Conservation (phyloP, 805 yeast species). For the Diddensiella transvaalensis region DNA sequence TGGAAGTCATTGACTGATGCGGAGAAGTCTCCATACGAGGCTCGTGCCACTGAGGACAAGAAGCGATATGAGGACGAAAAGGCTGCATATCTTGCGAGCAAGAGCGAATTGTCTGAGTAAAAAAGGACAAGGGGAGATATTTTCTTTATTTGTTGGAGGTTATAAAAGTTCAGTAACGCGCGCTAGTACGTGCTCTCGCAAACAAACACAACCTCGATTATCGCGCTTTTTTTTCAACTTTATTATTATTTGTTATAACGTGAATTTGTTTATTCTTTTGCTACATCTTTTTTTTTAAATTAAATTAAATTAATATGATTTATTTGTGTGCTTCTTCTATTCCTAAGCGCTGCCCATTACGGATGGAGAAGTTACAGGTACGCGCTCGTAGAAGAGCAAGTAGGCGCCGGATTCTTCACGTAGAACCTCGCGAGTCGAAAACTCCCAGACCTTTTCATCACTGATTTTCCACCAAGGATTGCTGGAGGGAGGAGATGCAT, state of each 20-base stretch:
- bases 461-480: conserved; percentile 71
- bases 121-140: background rate
- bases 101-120: conserved; percentile 30
- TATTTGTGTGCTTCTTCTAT: background rate
- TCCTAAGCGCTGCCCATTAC: background rate
- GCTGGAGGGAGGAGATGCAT: conserved; percentile 31
- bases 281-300: background rate
- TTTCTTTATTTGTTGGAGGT: too few species aligned
- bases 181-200: too few species aligned
- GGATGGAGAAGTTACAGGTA: background rate
- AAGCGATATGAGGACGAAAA: conserved; percentile 96
- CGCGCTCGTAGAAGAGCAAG: conserved; percentile 74
- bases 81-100: conserved; percentile 57
- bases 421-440: conserved; percentile 52
- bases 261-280: background rate
- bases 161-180: too few species aligned
- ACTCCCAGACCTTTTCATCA: conserved; percentile 69
- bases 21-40: conserved; percentile 86
- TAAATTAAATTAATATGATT: background rate
- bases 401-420: conserved; percentile 75
- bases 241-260: background rate
- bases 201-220: too few species aligned
- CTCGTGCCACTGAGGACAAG: conserved; percentile 92
- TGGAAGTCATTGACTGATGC: conserved; percentile 89
- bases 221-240: background rate